Base-by-base conservation (phyloP, 2,329 filamentous ascomycete species). In the Paecilomyces dactylethromorphus region DNA sequence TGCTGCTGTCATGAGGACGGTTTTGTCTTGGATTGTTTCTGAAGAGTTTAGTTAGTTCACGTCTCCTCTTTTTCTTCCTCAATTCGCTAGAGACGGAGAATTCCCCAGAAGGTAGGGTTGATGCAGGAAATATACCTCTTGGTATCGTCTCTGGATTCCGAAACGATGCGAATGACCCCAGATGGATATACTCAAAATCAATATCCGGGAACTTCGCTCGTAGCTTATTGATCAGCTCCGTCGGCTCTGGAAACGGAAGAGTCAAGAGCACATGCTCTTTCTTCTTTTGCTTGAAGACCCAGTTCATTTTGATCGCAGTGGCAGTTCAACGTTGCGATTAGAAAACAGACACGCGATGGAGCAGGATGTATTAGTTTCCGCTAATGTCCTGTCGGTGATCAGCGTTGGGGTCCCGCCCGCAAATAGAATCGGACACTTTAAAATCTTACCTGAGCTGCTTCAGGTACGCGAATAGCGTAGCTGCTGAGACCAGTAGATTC, bases 131-230 rank as follows among this genome's bases (percentile, higher is more conserved):
- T 33, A 33, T 39, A 39, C 39, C 39, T 45, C 39, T 45, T 2
- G 12, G 60, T 53, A 35, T 55, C 22, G 26, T 56, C 52, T 60
- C 39, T n/a, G 24, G 57, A 56, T 15, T 55, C 59, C 45, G 64
- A 62, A 52, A 62, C 55, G 7, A 63, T 62, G 29, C 74, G 62
- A 24, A 1, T 6, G 35, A 18, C 8, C 21, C 31, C 13, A 35
- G 15, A 50, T 72, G 60, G 54, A 72, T 62, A 61, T 75, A 82
- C 10, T 70, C 74, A 55, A 82, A 68, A n/a, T 78, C 71, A 60
- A 81, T 71, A 65, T 76, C 65, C 6, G 74, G 81, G 70, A 75
- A 81, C 56, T 72, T 77, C 54, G 69, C 68, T 39, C 66, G 74
- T 56, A 80, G 74, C 55, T 66, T 65, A 53, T 69, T 69, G 31